phyloP scores from a whole-genome alignment of 83 land plant genomes.

The Larix sibirica region DNA sequence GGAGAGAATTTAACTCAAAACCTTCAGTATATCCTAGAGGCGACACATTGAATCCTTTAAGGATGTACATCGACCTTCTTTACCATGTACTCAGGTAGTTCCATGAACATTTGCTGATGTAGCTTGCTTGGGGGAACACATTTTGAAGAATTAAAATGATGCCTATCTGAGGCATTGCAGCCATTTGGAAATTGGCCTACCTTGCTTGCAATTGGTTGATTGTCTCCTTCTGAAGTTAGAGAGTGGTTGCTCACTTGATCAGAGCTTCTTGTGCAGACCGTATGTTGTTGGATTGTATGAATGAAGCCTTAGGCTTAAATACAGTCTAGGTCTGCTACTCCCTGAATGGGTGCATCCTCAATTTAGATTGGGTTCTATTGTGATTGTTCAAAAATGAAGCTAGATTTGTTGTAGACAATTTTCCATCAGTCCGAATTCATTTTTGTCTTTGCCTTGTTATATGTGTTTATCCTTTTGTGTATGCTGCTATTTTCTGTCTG shows the following conservation, averaged over 20 bases:
- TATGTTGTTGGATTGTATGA: not conserved
- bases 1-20: not conserved
- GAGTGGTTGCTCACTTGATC: not conserved
- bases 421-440: not conserved
- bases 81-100: not conserved
- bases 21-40: not conserved
- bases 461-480: not conserved
- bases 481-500: not conserved
- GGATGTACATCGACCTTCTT: not conserved
- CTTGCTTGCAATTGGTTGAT: not conserved
- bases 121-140: not conserved
- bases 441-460: not conserved
- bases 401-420: not conserved
- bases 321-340: not conserved
- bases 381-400: not conserved
- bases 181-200: not conserved
- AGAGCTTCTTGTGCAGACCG: not conserved
- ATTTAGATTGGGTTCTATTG: not conserved
- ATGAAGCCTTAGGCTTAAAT: not conserved
- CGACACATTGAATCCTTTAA: not conserved
- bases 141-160: not conserved
- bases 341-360: not conserved
- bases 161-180: not conserved
- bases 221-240: not conserved
- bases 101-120: not conserved